These are phyloP conservation scores for Wilcoxina mikolae DNA, from an alignment of 495 filamentous ascomycete genomes.

Conservation along the genomic window DNA sequence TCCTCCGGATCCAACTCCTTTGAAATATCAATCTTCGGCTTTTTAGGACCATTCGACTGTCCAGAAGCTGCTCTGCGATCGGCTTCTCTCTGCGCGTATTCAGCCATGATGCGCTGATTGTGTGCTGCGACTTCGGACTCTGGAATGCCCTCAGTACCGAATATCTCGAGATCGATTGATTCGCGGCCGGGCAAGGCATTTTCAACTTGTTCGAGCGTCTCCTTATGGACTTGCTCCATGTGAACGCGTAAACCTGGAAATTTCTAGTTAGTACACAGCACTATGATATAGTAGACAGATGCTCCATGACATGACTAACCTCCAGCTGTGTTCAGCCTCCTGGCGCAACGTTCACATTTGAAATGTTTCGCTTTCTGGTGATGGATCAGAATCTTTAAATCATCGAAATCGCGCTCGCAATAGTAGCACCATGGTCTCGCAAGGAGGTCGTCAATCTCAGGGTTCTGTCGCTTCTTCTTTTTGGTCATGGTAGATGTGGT, in stretches of 20 bases:
- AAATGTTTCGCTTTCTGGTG: constrained; percentile 99
- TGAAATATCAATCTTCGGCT: constrained; percentile 54
- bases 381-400: constrained; percentile 84
- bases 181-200: constrained; percentile 77
- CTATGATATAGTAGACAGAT: neutral
- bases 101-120: constrained; percentile 64
- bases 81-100: constrained; percentile 71
- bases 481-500: constrained; percentile 41
- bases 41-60: constrained; percentile 69
- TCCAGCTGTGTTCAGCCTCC: constrained; percentile 85
- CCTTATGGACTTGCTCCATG: constrained; percentile 97
- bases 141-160: constrained; percentile 94
- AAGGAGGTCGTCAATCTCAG: constrained; percentile 74
- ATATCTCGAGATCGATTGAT: constrained; percentile 82
- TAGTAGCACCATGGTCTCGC: constrained; percentile 95
- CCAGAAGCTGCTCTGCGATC: constrained; percentile 70
- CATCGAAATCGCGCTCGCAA: constrained; percentile 96
- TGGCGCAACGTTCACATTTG: constrained; percentile 80
- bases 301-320: constrained; percentile 39
- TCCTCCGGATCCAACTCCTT: constrained; percentile 43
- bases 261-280: constrained; percentile 8
- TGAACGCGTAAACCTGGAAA: constrained; percentile 73
- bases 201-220: constrained; percentile 67
- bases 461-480: constrained; percentile 73
- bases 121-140: constrained; percentile 69